Evolutionary conservation across 2,329 filamentous ascomycete genomes (phyloP).

Genomic region (Achaetomium macrosporum): DNA sequence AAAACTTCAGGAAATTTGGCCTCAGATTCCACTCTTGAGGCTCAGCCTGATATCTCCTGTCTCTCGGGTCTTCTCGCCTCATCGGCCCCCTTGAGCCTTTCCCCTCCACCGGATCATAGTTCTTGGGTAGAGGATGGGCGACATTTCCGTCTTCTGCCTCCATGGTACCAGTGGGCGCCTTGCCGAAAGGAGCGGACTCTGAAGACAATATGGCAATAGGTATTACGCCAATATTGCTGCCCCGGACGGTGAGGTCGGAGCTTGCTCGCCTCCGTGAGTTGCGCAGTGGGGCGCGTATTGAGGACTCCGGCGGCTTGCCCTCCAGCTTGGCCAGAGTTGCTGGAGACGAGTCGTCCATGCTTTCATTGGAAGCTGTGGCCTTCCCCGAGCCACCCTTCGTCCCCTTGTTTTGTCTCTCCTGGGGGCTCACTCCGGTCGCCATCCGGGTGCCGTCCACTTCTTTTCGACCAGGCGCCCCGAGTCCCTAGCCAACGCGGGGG

Average conservation of each 20-base stretch:
- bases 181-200: constrained; percentile 1
- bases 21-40: too few relatives aligned
- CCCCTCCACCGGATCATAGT: too few relatives aligned
- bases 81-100: too few relatives aligned
- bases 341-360: not conserved
- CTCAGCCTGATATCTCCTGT: too few relatives aligned
- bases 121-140: not conserved
- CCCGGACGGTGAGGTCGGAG: not conserved
- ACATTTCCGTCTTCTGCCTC: not conserved
- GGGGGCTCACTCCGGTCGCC: not conserved
- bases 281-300: not conserved
- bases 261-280: not conserved
- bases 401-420: not conserved
- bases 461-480: constrained; percentile 16
- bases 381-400: not conserved
- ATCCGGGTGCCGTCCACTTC: not conserved
- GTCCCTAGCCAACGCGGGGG: constrained; percentile 11
- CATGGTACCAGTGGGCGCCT: not conserved
- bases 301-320: not conserved
- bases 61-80: not conserved
- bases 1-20: too few relatives aligned
- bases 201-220: constrained; percentile 15
- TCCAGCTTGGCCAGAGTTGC: not conserved
- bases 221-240: constrained; percentile 9
- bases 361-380: not conserved